These are phyloP conservation scores for Corynespora cassiicola DNA, from an alignment of 2,329 filamentous ascomycete genomes.

Conservation along the genomic window DNA sequence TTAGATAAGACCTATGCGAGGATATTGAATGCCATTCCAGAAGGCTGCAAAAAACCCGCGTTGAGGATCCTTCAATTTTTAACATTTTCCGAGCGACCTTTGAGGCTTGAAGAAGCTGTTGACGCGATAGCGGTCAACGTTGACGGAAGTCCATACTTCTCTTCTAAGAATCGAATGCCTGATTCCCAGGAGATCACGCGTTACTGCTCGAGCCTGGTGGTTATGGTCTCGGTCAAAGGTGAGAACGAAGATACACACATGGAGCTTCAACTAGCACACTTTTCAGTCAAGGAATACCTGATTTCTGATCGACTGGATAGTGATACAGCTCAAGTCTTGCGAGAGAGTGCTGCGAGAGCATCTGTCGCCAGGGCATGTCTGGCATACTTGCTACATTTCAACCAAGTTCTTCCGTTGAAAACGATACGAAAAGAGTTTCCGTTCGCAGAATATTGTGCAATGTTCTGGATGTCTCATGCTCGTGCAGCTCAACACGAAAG, in stretches of 20 bases:
- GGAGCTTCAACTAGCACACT: constrained; percentile 15
- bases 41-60: neutral
- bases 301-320: constrained; percentile 8
- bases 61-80: constrained; percentile 9
- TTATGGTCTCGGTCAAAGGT: constrained; percentile 9
- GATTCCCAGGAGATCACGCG: constrained; percentile 25
- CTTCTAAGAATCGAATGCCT: constrained; percentile 21
- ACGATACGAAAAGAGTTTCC: constrained; percentile 8
- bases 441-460: constrained; percentile 19
- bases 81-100: constrained; percentile 1
- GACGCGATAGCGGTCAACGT: constrained; percentile 2
- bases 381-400: constrained; percentile 18
- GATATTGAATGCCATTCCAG: constrained; percentile 3
- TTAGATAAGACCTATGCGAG: constrained; percentile 14
- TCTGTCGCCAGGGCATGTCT: constrained; percentile 18
- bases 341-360: constrained; percentile 8
- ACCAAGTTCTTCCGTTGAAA: neutral
- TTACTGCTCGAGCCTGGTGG: constrained; percentile 28
- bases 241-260: neutral
- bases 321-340: constrained; percentile 4
- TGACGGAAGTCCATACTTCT: constrained; percentile 18
- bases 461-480: constrained; percentile 19
- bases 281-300: constrained; percentile 27
- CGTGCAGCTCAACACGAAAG: constrained; percentile 13
- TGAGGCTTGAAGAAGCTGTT: constrained; percentile 5